Evolutionary conservation across 345 rosid species (phyloP).

Genomic region (Murraya koenigii): DNA sequence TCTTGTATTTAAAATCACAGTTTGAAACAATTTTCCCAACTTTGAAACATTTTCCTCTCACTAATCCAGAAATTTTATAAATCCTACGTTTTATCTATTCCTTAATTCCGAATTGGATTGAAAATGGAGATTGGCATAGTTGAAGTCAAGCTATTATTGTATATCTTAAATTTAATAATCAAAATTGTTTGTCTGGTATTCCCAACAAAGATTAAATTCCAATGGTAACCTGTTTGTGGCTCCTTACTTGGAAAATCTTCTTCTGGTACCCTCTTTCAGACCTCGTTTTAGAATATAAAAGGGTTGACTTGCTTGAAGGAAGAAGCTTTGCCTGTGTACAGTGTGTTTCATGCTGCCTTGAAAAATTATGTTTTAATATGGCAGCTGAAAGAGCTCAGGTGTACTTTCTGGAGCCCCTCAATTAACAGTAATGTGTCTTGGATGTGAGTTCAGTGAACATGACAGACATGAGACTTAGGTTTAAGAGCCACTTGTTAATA

Average conservation of each 20-base stretch:
- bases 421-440: neutral
- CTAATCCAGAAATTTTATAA: neutral
- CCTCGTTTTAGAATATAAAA: neutral
- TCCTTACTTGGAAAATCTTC: neutral
- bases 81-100: neutral
- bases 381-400: neutral
- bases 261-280: neutral
- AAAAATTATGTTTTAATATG: neutral
- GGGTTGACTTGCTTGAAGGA: neutral
- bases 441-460: neutral
- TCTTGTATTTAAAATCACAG: neutral
- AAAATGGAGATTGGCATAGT: neutral
- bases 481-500: conserved; percentile 5
- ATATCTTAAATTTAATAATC: neutral
- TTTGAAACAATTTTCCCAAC: neutral
- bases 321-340: neutral
- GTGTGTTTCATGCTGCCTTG: neutral
- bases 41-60: neutral
- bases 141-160: neutral
- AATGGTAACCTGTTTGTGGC: neutral
- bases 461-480: neutral
- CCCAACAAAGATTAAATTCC: neutral
- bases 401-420: neutral
- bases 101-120: neutral
- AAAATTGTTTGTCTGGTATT: neutral